These are phyloP conservation scores for Phyllosticta citribraziliensis DNA, from an alignment of 2,329 filamentous ascomycete species.

Conservation along the genomic window DNA sequence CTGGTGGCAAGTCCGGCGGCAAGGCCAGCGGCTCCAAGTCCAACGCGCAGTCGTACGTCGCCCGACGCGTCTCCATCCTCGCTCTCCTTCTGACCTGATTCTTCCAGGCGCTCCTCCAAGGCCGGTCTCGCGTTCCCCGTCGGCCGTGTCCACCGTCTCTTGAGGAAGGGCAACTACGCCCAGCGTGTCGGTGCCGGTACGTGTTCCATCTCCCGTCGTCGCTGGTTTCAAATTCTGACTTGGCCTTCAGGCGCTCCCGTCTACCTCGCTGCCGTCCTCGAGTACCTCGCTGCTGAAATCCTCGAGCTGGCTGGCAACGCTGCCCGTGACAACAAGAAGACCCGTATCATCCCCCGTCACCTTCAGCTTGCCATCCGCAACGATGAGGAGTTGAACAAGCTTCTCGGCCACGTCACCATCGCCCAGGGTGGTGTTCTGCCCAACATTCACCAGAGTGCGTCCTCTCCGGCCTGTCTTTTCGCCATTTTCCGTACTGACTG, in stretches of 20 bases:
- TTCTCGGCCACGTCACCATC: slow-evolving; percentile 90
- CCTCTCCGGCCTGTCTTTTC: slow-evolving; percentile 10
- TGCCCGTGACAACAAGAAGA: slow-evolving; percentile 99
- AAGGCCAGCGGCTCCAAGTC: slow-evolving; percentile 96
- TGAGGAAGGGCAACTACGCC: slow-evolving; percentile 98
- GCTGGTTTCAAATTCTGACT: slow-evolving; percentile 15
- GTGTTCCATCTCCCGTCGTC: slow-evolving; percentile 16
- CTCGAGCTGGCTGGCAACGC: slow-evolving; percentile 98
- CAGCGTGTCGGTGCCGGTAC: slow-evolving; percentile 95
- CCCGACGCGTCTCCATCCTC: slow-evolving; percentile 19
- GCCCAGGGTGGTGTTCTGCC: slow-evolving; percentile 94
- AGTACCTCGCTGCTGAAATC: slow-evolving; percentile 98
- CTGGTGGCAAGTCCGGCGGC: slow-evolving; percentile 99
- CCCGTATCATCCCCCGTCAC: slow-evolving; percentile 98
- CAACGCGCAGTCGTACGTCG: slow-evolving; percentile 92
- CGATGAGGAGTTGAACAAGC: slow-evolving; percentile 99
- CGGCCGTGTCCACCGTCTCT: slow-evolving; percentile 97
- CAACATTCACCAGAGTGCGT: slow-evolving; percentile 94
- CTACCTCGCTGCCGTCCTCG: slow-evolving; percentile 93
- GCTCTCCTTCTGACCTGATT: slow-evolving; percentile 31
- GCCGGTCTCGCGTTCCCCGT: slow-evolving; percentile 98
- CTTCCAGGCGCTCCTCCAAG: slow-evolving; percentile 85
- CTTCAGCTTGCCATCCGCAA: slow-evolving; percentile 98
- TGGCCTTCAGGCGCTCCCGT: slow-evolving; percentile 61
- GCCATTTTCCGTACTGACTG: slow-evolving; percentile 30